Evolutionary conservation across 139 green algal species (phyloP), one percentile per base, ranked within the genome.

Genomic region (Chlamydomonas asymmetrica): DNA sequence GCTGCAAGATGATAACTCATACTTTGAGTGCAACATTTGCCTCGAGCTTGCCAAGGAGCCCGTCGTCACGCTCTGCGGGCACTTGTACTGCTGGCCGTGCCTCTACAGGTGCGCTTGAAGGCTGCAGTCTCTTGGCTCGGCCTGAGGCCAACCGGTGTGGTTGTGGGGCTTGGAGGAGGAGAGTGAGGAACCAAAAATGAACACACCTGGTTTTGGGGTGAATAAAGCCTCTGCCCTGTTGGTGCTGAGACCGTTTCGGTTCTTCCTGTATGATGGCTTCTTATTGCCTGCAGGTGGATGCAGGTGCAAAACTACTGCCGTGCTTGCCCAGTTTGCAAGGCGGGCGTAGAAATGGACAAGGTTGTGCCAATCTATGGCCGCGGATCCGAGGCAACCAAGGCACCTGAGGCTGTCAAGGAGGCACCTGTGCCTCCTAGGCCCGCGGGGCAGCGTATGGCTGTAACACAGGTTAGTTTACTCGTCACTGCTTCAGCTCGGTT

Each of bases 1-100:
- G n/a, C n/a, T n/a, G n/a, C n/a, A n/a, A 2, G 59, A 83, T 31
- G 70, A 63, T 37, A 39, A 63, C 2, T 66, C 50, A 8, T 68
- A 82, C 10, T 98, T 97, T 45, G 89, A 93, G 74, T 98, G 95
- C 86, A 98, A 98, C 79, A 94, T 98, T n/a, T 98, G 95, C 78
- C 82, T 98, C 39, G 95, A 98, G 39, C 50, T 97, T 3, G 91
- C 93, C 0, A 87, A 90, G 40, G 91, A 98, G 54, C 95, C 95
- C 5, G 91, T 98, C 8, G 93, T 98, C 20, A 98, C 95, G 31
- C 82, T 96, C 1, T 98, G 95, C 76, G 95, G 95, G 5, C 95
- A 98, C 76, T 84, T 98, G 1, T 98, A 94, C 78, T 98, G 95
- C 84, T 98, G 95, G 95, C 86, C 90, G 0, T 98, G 95, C 85